phyloP scores from a whole-genome alignment of 768 basidiomycete genomes.

The Leccinum longicurvipes region DNA sequence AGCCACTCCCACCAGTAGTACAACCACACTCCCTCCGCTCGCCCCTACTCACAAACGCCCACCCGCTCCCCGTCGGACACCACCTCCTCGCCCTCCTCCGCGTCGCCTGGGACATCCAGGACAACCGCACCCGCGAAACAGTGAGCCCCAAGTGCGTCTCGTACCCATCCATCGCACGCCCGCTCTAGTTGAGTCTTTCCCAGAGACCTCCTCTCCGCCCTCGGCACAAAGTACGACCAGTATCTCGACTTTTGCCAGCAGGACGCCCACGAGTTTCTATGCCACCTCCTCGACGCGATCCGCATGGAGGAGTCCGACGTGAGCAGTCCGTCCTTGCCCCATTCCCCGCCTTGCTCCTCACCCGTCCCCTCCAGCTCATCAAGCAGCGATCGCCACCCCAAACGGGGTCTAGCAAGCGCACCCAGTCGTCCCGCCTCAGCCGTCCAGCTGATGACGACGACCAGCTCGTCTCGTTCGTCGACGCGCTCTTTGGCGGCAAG shows the following conservation, averaged over 20 bases:
- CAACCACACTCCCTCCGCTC: slow-evolving; percentile 53
- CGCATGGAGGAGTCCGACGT: slow-evolving; percentile 95
- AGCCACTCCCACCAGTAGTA: slow-evolving; percentile 41
- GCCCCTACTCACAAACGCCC: slow-evolving; percentile 62
- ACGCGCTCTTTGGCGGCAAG: slow-evolving; percentile 88
- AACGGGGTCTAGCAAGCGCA: slow-evolving; percentile 35
- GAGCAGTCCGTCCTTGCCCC: slow-evolving; percentile 20
- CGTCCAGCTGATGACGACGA: slow-evolving; percentile 31
- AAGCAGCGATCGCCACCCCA: slow-evolving; percentile 57
- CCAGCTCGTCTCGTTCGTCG: slow-evolving; percentile 69
- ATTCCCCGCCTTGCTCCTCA: neutral
- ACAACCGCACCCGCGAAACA: slow-evolving; percentile 44
- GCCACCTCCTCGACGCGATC: slow-evolving; percentile 87
- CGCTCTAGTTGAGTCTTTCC: neutral
- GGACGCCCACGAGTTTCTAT: slow-evolving; percentile 91
- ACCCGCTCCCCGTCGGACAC: slow-evolving; percentile 60
- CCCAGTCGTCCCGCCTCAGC: neutral
- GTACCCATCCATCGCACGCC: neutral
- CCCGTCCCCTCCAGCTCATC: slow-evolving; percentile 54
- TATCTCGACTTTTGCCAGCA: slow-evolving; percentile 95
- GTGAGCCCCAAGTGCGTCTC: slow-evolving; percentile 65
- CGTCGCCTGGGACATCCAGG: slow-evolving; percentile 63
- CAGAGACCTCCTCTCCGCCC: slow-evolving; percentile 59
- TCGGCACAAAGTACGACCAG: slow-evolving; percentile 89
- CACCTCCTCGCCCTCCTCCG: slow-evolving; percentile 58